Conservation (phyloP, 2,329 filamentous ascomycete genomes). For the Colletotrichum liaoningense region DNA sequence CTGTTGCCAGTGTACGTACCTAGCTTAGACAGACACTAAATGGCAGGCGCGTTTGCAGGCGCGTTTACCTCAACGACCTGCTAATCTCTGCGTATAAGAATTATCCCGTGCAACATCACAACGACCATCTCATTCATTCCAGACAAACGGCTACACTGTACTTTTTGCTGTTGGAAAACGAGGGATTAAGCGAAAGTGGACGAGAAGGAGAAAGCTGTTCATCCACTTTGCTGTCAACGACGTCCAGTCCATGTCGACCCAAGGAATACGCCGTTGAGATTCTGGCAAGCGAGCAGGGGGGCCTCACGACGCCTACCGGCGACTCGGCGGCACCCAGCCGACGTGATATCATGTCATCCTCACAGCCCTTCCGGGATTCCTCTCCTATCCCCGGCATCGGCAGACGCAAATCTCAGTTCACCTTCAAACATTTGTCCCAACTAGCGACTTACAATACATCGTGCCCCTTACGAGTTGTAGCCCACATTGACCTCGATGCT, state of each 20-base stretch:
- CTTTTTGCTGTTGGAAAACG: not conserved
- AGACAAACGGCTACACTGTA: not conserved
- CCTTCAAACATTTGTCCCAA: conserved; percentile 83
- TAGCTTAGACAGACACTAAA: not conserved
- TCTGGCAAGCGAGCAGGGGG: not conserved
- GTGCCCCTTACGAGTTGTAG: conserved; percentile 86
- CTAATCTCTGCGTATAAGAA: not conserved
- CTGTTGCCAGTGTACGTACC: not conserved
- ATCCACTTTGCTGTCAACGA: not conserved
- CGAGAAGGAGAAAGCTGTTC: not conserved
- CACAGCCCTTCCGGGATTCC: conserved; percentile 31
- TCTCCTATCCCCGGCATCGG: conserved; percentile 24
- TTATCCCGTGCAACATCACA: not conserved
- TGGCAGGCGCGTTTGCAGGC: conserved; percentile 23
- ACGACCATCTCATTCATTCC: not conserved
- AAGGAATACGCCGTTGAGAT: not conserved
- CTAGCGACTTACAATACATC: conserved; percentile 77
- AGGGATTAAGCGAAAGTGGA: not conserved
- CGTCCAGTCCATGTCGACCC: not conserved
- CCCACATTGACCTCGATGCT: conserved; percentile 94
- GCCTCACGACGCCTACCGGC: not conserved
- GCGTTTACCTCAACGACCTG: conserved; percentile 18
- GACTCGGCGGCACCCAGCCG: not conserved
- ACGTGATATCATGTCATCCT: conserved; percentile 32
- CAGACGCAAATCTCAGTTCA: conserved; percentile 74